A percentile compares a stretch with the other conserved stretches of the same genome.
Evolutionary conservation across 768 basidiomycete species (phyloP).

Genomic region (Naematelia aurantialba): DNA sequence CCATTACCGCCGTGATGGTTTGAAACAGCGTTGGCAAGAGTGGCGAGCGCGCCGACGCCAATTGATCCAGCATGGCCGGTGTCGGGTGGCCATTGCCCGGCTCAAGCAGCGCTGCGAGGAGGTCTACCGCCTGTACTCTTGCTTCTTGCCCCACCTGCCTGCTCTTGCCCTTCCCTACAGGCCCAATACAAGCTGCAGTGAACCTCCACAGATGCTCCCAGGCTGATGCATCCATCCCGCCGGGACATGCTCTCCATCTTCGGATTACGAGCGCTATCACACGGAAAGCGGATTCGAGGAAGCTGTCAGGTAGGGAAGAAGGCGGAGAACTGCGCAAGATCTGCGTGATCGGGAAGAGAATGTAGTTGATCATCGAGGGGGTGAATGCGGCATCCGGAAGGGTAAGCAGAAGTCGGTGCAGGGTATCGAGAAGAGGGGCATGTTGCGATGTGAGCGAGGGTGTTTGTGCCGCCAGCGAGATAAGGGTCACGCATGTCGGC

Average conservation of each 20-base stretch:
- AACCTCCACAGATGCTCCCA: conserved; percentile 80
- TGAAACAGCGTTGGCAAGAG: conserved; percentile 76
- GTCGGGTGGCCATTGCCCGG: conserved; percentile 41
- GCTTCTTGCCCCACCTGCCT: conserved; percentile 72
- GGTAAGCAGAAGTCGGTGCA: conserved; percentile 56
- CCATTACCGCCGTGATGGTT: conserved; percentile 70
- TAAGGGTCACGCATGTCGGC: conserved; percentile 71
- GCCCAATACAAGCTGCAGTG: conserved; percentile 57
- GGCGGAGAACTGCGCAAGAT: conserved; percentile 74
- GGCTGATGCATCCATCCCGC: conserved; percentile 57
- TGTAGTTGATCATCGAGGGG: conserved; percentile 69
- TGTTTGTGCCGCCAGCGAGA: conserved; percentile 63
- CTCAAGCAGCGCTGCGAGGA: conserved; percentile 64
- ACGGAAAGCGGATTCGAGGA: conserved; percentile 69
- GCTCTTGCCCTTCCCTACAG: conserved; percentile 64
- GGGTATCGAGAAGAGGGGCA: conserved; percentile 59
- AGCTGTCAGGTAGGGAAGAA: conserved; percentile 67
- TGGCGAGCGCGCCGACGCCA: conserved; percentile 21
- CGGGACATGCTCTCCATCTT: conserved; percentile 63
- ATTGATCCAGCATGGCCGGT: conserved; percentile 16
- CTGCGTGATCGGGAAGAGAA: conserved; percentile 80
- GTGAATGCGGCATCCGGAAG: conserved; percentile 55
- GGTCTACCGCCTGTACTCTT: conserved; percentile 66
- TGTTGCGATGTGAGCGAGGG: conserved; percentile 57
- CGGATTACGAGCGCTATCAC: conserved; percentile 60